Evolutionary conservation across 352 stramenopile species (phyloP).

Genomic region (Pilasporangium apinafurcum): DNA sequence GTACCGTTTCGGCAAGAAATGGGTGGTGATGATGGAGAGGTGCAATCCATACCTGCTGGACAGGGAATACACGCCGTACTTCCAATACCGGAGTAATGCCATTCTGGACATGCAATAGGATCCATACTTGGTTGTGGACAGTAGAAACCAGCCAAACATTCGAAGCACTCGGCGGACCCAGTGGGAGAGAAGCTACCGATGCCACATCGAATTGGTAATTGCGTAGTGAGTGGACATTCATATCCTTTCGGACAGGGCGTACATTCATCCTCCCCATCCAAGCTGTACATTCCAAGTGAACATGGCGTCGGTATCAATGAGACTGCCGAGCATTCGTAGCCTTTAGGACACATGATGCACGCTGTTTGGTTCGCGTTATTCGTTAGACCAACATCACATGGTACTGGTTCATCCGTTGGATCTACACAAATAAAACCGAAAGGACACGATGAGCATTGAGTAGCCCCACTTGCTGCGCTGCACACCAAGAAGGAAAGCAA

Average conservation of each 20-base stretch:
- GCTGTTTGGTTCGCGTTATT: conserved; percentile 36
- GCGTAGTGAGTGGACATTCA: conserved; percentile 26
- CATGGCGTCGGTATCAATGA: conserved; percentile 11
- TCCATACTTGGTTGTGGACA: conserved; percentile 36
- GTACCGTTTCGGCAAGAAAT: conserved; percentile 28
- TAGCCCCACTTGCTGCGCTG: conserved; percentile 18
- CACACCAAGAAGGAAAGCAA: neutral
- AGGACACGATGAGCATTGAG: conserved; percentile 31
- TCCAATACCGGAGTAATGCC: conserved; percentile 28
- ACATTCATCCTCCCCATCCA: conserved; percentile 35
- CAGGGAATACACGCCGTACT: conserved; percentile 42
- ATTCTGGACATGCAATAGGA: conserved; percentile 23
- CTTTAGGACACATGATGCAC: conserved; percentile 36
- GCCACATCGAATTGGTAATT: conserved; percentile 21
- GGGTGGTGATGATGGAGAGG: conserved; percentile 21
- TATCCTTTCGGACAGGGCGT: conserved; percentile 39
- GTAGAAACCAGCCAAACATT: conserved; percentile 32
- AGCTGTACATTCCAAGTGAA: conserved; percentile 24
- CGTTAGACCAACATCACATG: conserved; percentile 31
- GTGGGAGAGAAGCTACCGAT: conserved; percentile 20
- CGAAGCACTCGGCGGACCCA: conserved; percentile 25
- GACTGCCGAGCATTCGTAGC: conserved; percentile 29
- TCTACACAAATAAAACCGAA: conserved; percentile 37
- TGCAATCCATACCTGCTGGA: conserved; percentile 42
- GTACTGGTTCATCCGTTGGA: conserved; percentile 8